Base-by-base conservation (phyloP, 2,329 filamentous ascomycete species). In the Neobulgaria alba region DNA sequence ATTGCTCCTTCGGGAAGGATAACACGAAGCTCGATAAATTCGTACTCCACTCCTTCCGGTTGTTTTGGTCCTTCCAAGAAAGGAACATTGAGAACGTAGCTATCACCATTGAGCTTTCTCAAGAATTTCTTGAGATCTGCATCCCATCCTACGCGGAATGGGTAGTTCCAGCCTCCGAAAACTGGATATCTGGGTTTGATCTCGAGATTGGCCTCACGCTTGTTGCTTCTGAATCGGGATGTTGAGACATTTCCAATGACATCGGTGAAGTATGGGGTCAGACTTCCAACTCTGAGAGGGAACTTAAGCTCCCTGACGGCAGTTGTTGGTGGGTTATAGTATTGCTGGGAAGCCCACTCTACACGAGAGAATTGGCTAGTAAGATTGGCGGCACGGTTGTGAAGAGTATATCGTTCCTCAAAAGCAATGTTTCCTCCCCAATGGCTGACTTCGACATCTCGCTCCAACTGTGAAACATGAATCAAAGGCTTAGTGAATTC, bases 81-180 rank as follows among this genome's bases (percentile, higher is more conserved):
- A 5, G 92, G 90, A 5, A 95, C 81, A 58, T 86, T 93, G 45
- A 98, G 73, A 8, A 94, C 73, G 57, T 86, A 94, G n/a, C 77
- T 75, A 45, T 86, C 78, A 18, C 72, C 73, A 33, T 70, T 66
- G 5, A 62, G 56, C 53, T 70, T 76, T 55, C 86, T 80, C 51
- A 98, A 61, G 61, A 85, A 92, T 42, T 75, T 77, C 56, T 78
- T 78, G 19, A 93, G 72, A 51, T 94, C 79, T 38, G 85, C 81
- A 67, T 96, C 93, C 92, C 92, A 98, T 52, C 92, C 92, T 42
- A 96, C 80, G 44, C 84, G 86, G 70, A 96, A 98, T 51, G 85
- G 92, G 65, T 95, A 96, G 65, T 94, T 95, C 92, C 92, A 98
- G 46, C 86, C 88, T 45, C 92, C 92, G 57, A 95, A 98, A 17